A percentile compares a stretch with the other conserved stretches of the same genome.
Conservation (phyloP, 2,329 filamentous ascomycete genomes). For the Penicillium nordicum region DNA sequence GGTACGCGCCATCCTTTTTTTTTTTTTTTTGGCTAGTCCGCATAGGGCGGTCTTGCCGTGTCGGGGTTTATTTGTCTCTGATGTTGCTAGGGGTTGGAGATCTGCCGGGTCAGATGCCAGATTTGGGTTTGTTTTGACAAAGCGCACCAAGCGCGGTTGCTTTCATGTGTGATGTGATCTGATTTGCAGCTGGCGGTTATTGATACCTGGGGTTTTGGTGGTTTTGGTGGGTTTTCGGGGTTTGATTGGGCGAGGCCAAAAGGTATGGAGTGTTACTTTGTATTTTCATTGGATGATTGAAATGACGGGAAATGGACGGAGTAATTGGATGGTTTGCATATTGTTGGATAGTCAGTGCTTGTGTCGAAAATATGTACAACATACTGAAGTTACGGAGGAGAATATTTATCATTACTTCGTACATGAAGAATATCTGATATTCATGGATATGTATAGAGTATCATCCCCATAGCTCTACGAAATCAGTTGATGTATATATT, state of each 20-base stretch:
- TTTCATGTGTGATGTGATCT: not conserved
- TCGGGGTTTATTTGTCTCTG: not conserved
- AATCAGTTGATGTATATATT: not conserved
- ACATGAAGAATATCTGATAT: no score
- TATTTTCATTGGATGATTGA: not conserved
- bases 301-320: not conserved
- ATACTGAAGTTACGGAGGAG: no score
- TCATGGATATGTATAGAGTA: not conserved
- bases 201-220: not conserved
- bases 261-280: not conserved
- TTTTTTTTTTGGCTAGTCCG: not conserved
- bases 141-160: not conserved
- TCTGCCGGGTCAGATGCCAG: not conserved
- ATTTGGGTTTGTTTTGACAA: not conserved
- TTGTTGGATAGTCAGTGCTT: not conserved
- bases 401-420: no score
- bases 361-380: no score
- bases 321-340: not conserved
- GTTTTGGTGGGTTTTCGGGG: not conserved
- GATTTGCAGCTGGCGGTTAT: not conserved
- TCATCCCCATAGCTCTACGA: not conserved
- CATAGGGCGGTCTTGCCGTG: not conserved
- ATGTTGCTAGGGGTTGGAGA: not conserved
- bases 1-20: not conserved
- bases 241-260: not conserved